phyloP scores from a whole-genome alignment of 495 filamentous ascomycete species.

The Mycothermus thermophilus region DNA sequence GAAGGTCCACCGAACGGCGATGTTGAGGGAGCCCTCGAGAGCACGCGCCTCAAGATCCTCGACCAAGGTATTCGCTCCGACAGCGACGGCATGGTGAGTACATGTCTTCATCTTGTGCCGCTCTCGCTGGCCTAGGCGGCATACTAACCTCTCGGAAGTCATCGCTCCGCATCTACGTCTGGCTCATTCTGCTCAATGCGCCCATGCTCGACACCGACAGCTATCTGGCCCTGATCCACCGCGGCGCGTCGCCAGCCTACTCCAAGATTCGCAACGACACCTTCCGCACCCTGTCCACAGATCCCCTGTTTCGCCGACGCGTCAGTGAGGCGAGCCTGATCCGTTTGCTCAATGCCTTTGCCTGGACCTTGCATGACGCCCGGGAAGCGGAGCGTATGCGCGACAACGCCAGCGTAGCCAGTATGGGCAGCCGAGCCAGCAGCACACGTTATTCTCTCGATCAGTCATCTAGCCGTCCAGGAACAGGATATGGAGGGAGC shows the following conservation, averaged over 20 bases:
- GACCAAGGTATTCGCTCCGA: constrained; percentile 69
- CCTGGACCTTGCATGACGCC: constrained; percentile 82
- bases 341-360: constrained; percentile 87
- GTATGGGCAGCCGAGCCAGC: constrained; percentile 17
- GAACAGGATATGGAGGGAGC: constrained; percentile 20
- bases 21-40: constrained; percentile 50
- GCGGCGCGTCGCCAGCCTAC: constrained; percentile 85
- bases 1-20: constrained; percentile 63
- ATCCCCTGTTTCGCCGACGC: constrained; percentile 86
- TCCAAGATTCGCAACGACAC: constrained; percentile 97
- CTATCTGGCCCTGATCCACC: constrained; percentile 82
- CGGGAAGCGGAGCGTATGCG: too few relatives aligned
- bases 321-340: constrained; percentile 93
- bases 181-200: constrained; percentile 81
- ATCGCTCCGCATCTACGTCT: constrained; percentile 85
- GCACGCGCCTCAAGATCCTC: constrained; percentile 62
- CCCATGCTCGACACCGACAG: constrained; percentile 69
- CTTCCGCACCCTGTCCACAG: constrained; percentile 87
- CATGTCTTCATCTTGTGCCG: background rate
- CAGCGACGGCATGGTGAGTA: constrained; percentile 74
- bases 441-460: constrained; percentile 20
- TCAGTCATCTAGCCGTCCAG: constrained; percentile 16
- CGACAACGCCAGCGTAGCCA: constrained; percentile 25
- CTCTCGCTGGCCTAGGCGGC: background rate
- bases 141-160: constrained; percentile 42